Percentiles rank a stretch among this genome's conserved stretches.
Evolutionary conservation across 306 rosid genomes (phyloP).

Genomic region (Cucurbita maxima): DNA sequence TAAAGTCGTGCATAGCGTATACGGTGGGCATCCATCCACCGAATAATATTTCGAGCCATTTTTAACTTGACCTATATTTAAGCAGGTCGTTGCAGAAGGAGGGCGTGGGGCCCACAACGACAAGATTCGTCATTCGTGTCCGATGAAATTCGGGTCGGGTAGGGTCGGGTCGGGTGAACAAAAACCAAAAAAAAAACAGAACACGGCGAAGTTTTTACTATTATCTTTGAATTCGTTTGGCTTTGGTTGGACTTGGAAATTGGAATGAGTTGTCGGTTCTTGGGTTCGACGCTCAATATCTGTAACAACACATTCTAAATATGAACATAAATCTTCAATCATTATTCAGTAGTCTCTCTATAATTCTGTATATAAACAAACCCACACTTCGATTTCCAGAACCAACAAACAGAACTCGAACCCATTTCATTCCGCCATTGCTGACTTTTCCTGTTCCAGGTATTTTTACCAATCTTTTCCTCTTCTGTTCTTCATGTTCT

Average conservation of each 20-base stretch:
- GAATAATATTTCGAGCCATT: not conserved
- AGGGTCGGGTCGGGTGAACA: not conserved
- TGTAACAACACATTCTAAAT: not conserved
- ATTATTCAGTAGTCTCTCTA: not conserved
- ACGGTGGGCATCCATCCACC: conserved; percentile 2
- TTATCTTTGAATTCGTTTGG: not conserved
- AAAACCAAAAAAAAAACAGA: not conserved
- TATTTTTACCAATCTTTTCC: not conserved
- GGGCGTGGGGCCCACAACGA: not conserved
- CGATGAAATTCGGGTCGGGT: not conserved
- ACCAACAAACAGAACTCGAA: not conserved
- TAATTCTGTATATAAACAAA: not conserved
- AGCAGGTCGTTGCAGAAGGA: not conserved
- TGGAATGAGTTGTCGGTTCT: conserved; percentile 42
- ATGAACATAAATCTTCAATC: not conserved
- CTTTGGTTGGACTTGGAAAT: not conserved
- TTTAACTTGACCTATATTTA: not conserved
- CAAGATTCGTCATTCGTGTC: not conserved
- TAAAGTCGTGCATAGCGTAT: not conserved
- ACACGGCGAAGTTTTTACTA: not conserved
- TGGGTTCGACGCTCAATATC: conserved; percentile 17
- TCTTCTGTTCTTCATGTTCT: not conserved
- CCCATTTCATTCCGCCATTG: not conserved
- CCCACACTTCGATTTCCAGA: not conserved
- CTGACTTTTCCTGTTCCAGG: conserved; percentile 4